These are phyloP conservation scores for Canavalia gladiata DNA, from an alignment of 306 rosid species.

Conservation along the genomic window DNA sequence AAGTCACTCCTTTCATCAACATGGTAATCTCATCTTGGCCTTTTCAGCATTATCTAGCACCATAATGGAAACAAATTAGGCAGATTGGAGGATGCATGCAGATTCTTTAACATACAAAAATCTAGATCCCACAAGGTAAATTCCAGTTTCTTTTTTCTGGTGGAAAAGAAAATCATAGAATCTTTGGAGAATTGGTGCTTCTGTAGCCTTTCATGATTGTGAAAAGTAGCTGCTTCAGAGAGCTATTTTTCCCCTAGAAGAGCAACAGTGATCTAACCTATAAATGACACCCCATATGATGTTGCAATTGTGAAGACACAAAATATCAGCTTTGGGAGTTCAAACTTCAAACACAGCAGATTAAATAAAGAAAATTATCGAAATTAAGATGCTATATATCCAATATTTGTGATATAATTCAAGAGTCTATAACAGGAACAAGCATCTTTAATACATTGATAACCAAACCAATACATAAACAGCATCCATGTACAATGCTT, in stretches of 20 bases:
- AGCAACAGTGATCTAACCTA: not conserved
- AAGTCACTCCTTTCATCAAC: slow-evolving; percentile 36
- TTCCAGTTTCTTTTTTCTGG: slow-evolving; percentile 1
- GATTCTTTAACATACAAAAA: slow-evolving; percentile 17
- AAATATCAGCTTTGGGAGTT: slow-evolving; percentile 15
- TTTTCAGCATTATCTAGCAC: slow-evolving; percentile 15
- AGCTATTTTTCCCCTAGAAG: not conserved
- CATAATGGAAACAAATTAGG: slow-evolving; percentile 39
- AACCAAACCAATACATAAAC: slow-evolving; percentile 4
- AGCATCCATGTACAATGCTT: slow-evolving; percentile 5
- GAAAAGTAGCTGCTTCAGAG: slow-evolving; percentile 7
- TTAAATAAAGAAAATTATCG: not conserved
- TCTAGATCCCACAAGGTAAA: slow-evolving; percentile 12
- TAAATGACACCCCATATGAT: not conserved
- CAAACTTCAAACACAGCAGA: slow-evolving; percentile 20
- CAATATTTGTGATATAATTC: slow-evolving; percentile 16
- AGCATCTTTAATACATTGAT: slow-evolving; percentile 22
- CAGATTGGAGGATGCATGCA: slow-evolving; percentile 2
- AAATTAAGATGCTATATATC: slow-evolving; percentile 26
- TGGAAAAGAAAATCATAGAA: slow-evolving; percentile 14
- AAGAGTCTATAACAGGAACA: not conserved
- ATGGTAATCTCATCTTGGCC: slow-evolving; percentile 33
- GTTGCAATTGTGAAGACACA: slow-evolving; percentile 16
- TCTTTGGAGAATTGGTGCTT: not conserved
- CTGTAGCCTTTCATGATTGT: slow-evolving; percentile 11